A percentile compares a stretch with the other conserved stretches of the same genome.
Conservation (phyloP, 345 rosid species). For the Erysimum cheiranthoides region DNA sequence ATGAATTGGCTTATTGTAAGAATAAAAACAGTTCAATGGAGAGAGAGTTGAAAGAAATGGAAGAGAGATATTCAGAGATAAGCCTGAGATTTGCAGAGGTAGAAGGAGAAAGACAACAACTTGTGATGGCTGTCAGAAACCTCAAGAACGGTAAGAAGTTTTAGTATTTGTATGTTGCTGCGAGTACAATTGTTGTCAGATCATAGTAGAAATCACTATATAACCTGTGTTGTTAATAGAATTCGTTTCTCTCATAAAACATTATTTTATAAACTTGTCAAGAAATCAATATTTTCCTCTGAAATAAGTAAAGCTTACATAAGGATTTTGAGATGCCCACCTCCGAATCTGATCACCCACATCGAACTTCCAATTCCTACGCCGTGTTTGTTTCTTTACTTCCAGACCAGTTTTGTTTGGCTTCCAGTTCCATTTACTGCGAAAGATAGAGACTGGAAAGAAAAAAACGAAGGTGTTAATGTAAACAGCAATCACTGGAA, state of each 20-base stretch:
- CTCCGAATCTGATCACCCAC: slow-evolving; percentile 22
- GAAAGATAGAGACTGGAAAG: slow-evolving; percentile 69
- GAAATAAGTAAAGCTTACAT: slow-evolving; percentile 27
- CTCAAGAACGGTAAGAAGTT: slow-evolving; percentile 75
- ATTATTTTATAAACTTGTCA: slow-evolving; percentile 30
- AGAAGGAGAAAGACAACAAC: slow-evolving; percentile 93
- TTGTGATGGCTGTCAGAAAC: slow-evolving; percentile 82
- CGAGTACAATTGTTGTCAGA: slow-evolving; percentile 31
- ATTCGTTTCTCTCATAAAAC: slow-evolving; percentile 29
- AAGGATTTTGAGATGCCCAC: slow-evolving; percentile 18
- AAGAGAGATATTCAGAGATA: slow-evolving; percentile 89
- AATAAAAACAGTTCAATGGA: slow-evolving; percentile 81
- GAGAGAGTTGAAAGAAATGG: slow-evolving; percentile 87
- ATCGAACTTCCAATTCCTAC: slow-evolving; percentile 11
- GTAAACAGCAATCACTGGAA: neutral
- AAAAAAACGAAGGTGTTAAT: slow-evolving; percentile 12
- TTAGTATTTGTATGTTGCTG: slow-evolving; percentile 46
- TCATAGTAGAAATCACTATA: slow-evolving; percentile 1
- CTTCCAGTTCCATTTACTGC: slow-evolving; percentile 57
- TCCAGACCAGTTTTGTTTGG: slow-evolving; percentile 88
- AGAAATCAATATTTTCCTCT: slow-evolving; percentile 11
- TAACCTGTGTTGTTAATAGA: slow-evolving; percentile 36
- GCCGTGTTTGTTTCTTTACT: slow-evolving; percentile 47
- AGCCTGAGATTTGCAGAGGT: slow-evolving; percentile 94
- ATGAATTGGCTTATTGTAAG: slow-evolving; percentile 54